A percentile compares a stretch with the other conserved stretches of the same genome.
Evolutionary conservation across 78 protist genomes (phyloP).

Genomic region (Dictyostelium firmibasis): DNA sequence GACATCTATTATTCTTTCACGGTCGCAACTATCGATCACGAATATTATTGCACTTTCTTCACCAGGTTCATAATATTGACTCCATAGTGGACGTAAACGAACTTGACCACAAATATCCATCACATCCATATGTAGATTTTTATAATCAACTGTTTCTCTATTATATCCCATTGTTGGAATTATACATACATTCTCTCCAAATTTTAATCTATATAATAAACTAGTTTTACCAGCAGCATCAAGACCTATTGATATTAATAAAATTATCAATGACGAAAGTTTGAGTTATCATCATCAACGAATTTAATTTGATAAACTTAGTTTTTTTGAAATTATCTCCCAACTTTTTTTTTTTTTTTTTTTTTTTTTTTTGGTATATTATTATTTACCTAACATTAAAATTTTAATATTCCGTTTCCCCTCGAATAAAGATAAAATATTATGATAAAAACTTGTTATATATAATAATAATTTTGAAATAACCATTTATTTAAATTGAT

Average conservation of each 20-base stretch:
- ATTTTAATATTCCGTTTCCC: not conserved
- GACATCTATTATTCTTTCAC: constrained; percentile 83
- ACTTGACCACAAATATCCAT: not conserved
- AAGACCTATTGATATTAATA: not conserved
- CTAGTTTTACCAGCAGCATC: not conserved
- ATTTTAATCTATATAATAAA: not conserved
- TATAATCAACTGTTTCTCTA: not conserved
- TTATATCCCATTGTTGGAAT: not conserved
- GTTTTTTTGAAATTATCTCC: too few relatives aligned
- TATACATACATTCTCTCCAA: not conserved
- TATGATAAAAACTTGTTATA: not conserved
- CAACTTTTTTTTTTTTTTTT: too few relatives aligned
- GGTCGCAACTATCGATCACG: constrained; percentile 89
- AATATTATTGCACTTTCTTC: constrained; percentile 77
- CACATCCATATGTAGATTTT: not conserved
- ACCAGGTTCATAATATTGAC: not conserved
- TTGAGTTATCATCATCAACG: too few relatives aligned
- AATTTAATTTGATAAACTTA: too few relatives aligned
- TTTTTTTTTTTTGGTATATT: too few relatives aligned
- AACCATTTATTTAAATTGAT: not conserved
- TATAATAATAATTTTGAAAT: not conserved
- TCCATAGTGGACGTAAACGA: not conserved
- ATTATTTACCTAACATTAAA: not conserved
- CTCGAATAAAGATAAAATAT: not conserved
- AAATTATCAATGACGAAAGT: too few relatives aligned